Evolutionary conservation across 2,329 filamentous ascomycete genomes (phyloP).

Genomic region (Colletotrichum spaethianum): DNA sequence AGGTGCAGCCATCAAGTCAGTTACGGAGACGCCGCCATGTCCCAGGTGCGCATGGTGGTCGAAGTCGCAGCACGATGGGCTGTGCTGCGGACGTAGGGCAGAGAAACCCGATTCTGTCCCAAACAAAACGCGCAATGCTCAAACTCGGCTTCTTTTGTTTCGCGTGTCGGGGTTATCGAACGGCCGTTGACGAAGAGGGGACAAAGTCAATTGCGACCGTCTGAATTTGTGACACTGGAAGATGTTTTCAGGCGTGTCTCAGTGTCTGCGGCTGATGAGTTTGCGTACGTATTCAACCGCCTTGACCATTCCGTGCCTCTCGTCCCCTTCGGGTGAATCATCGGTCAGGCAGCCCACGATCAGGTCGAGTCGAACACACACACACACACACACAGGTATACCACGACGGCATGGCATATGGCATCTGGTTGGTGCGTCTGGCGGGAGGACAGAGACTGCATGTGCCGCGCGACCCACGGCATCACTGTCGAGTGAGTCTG

Average conservation of each 20-base stretch:
- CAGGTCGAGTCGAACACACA: background rate
- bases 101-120: background rate
- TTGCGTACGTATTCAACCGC: constrained; percentile 19
- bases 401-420: background rate
- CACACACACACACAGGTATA: background rate
- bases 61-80: background rate
- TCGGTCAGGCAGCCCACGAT: background rate
- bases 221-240: constrained; percentile 29
- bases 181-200: background rate
- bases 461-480: constrained; percentile 2
- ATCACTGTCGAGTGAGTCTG: background rate
- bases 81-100: background rate
- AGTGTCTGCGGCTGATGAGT: constrained; percentile 19
- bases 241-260: constrained; percentile 37
- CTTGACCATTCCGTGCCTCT: background rate
- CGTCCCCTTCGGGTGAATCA: background rate
- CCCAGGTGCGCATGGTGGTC: background rate
- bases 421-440: background rate
- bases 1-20: background rate
- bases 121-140: constrained; percentile 2
- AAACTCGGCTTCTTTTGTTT: constrained; percentile 21
- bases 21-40: constrained; percentile 3
- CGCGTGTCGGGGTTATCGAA: constrained; percentile 1
- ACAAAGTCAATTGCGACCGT: constrained; percentile 27
- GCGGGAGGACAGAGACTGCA: background rate